Conservation (phyloP, 2,329 filamentous ascomycete genomes). For the Claviceps humidiphila region DNA sequence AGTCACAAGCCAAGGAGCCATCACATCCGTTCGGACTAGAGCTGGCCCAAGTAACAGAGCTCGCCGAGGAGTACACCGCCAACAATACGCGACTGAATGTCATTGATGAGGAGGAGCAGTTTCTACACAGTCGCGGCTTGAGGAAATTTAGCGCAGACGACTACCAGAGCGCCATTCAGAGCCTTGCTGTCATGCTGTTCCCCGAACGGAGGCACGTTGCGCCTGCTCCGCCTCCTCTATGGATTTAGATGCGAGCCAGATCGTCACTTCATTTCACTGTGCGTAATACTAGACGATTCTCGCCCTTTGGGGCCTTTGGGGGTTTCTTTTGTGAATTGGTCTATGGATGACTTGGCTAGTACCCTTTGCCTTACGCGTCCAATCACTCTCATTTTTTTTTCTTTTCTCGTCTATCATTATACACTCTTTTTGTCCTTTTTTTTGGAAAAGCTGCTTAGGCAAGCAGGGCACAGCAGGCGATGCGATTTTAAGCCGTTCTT, state of each 20-base stretch:
- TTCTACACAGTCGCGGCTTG: slow-evolving; percentile 57
- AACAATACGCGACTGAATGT: slow-evolving; percentile 44
- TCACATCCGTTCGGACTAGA: slow-evolving; percentile 75
- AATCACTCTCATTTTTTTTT: background rate
- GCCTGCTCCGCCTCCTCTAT: slow-evolving; percentile 24
- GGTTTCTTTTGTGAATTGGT: slow-evolving; percentile 6
- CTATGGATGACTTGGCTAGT: slow-evolving; percentile 1
- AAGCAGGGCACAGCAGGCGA: too few relatives aligned
- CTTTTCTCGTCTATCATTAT: background rate
- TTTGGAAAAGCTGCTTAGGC: too few relatives aligned
- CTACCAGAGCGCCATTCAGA: slow-evolving; percentile 70
- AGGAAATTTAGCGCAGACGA: slow-evolving; percentile 65
- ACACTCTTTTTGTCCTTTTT: too few relatives aligned
- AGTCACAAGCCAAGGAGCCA: slow-evolving; percentile 22
- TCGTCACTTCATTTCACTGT: slow-evolving; percentile 15
- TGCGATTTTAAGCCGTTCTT: too few relatives aligned
- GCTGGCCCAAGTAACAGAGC: slow-evolving; percentile 80
- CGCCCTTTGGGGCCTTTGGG: background rate
- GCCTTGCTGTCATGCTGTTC: slow-evolving; percentile 51
- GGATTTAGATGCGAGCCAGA: slow-evolving; percentile 29
- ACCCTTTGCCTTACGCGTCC: slow-evolving; percentile 2
- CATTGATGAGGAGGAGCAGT: slow-evolving; percentile 52
- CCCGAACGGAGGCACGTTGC: slow-evolving; percentile 21
- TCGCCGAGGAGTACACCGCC: slow-evolving; percentile 75
- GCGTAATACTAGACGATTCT: slow-evolving; percentile 16